A percentile compares a stretch with the other conserved stretches of the same genome.
These are phyloP conservation scores for Fusarium domesticum DNA, from an alignment of 2,329 filamentous ascomycete species.

Conservation along the genomic window DNA sequence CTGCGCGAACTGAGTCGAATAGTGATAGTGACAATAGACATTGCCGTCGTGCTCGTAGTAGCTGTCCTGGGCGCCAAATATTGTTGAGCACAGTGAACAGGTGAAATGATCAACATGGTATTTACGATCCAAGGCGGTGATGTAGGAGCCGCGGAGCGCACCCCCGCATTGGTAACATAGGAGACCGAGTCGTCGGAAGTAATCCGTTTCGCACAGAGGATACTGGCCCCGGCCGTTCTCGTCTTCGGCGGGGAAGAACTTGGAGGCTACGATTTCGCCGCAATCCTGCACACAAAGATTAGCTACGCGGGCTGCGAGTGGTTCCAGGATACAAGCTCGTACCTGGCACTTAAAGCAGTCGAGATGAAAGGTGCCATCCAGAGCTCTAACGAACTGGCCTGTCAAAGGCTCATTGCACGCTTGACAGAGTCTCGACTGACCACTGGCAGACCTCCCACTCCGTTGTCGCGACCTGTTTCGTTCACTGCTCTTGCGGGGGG, in stretches of 20 bases:
- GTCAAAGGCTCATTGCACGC: constrained; percentile 87
- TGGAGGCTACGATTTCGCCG: constrained; percentile 93
- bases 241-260: constrained; percentile 96
- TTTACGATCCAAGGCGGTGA: constrained; percentile 94
- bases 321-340: constrained; percentile 25
- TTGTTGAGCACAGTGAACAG: constrained; percentile 91
- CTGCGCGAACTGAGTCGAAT: constrained; percentile 95
- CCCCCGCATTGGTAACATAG: constrained; percentile 90
- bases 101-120: constrained; percentile 99
- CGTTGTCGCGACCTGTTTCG: constrained; percentile 55
- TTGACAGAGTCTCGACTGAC: constrained; percentile 67
- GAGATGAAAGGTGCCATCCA: constrained; percentile 91
- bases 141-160: constrained; percentile 92
- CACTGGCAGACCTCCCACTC: constrained; percentile 55
- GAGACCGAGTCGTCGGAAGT: constrained; percentile 87
- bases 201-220: constrained; percentile 95
- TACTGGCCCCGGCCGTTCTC: constrained; percentile 84
- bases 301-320: constrained; percentile 9
- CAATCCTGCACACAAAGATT: constrained; percentile 66
- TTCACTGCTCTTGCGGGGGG: constrained; percentile 52
- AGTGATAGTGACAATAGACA: constrained; percentile 98
- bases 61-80: constrained; percentile 97
- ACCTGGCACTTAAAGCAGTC: constrained; percentile 98
- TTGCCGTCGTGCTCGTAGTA: constrained; percentile 97
- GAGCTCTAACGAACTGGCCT: constrained; percentile 91